phyloP scores from a whole-genome alignment of 78 protist species.

The Protostelium mycophagum region DNA sequence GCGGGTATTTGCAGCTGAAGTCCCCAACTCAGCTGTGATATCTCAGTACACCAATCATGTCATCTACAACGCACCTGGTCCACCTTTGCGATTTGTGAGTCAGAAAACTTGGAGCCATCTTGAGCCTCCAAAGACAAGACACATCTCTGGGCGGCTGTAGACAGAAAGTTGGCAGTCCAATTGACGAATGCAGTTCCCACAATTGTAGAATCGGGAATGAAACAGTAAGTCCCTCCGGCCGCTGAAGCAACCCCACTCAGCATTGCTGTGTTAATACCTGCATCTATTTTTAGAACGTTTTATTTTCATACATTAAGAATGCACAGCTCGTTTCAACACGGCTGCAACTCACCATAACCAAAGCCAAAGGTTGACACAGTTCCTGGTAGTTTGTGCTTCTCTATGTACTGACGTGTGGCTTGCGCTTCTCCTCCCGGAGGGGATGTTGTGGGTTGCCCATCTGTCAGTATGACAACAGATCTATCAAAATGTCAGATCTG shows the following conservation, averaged over 20 bases:
- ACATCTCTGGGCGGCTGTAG: background rate
- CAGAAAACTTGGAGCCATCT: background rate
- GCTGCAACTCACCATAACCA: no score
- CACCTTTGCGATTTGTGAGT: no score
- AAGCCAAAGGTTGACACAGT: background rate
- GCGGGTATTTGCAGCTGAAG: conserved; percentile 6
- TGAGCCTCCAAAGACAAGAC: background rate
- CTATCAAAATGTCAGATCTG: no score
- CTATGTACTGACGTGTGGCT: background rate
- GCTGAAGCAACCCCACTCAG: background rate
- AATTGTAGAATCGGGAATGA: background rate
- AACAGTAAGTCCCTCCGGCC: background rate
- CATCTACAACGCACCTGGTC: no score
- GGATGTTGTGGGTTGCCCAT: background rate
- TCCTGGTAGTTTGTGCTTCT: background rate
- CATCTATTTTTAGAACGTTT: no score
- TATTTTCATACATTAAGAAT: no score
- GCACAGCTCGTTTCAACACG: no score
- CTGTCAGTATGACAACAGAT: background rate
- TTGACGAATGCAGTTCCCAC: background rate
- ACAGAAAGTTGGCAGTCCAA: background rate
- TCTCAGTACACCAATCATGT: no score
- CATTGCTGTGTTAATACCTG: background rate
- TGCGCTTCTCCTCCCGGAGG: background rate
- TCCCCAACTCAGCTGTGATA: no score